Evolutionary conservation across 257 asterid species (phyloP), one percentile per base, ranked within the genome.

Genomic region (Solanum lycopersicoides): DNA sequence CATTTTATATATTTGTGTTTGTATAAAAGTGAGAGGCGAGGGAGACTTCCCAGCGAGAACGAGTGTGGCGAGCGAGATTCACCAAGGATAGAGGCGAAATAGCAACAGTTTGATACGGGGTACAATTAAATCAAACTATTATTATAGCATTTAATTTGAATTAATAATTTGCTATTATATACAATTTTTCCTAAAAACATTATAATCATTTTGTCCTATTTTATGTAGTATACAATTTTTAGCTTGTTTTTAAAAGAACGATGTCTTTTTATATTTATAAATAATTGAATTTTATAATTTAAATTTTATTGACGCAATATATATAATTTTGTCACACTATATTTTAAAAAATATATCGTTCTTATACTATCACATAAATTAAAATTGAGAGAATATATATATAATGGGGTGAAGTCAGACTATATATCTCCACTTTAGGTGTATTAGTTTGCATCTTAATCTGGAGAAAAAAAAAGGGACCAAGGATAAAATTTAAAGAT

Each of bases 401-500:
- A 69, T 30, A 30, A 69, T 28, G 35, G 14, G 42, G 42, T 25
- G 44, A 9, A 16, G n/a, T 71, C 77, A 9, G 15, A 79, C 16
- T 77, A 42, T 25, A 69, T 30, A 69, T 71, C 15, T 44, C 45
- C 25, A 77, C 65, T 79, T 45, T 28, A 45, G 84, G 1, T 66
- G 56, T 73, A 34, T 86, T 50, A 7, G 56, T 73, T 53, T 72
- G 44, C 77, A 71, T 20, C 41, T 60, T 32, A 20, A 6, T 71
- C 13, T 32, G 32, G 79, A 72, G 25, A 34, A 53, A 71, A 37
- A 34, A 53, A 68, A 83, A 89, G 86, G 85, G 92, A 86, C 87
- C 21, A 75, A 66, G 86, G 87, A 79, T 30, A 69, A 89, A 83
- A 87, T 56, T 34, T 89, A 86, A 83, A 87, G 83, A 65, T 23